A percentile compares a stretch with the other conserved stretches of the same genome.
Conservation (phyloP, 1,284 basidiomycete genomes). For the Entoloma clypeatum region DNA sequence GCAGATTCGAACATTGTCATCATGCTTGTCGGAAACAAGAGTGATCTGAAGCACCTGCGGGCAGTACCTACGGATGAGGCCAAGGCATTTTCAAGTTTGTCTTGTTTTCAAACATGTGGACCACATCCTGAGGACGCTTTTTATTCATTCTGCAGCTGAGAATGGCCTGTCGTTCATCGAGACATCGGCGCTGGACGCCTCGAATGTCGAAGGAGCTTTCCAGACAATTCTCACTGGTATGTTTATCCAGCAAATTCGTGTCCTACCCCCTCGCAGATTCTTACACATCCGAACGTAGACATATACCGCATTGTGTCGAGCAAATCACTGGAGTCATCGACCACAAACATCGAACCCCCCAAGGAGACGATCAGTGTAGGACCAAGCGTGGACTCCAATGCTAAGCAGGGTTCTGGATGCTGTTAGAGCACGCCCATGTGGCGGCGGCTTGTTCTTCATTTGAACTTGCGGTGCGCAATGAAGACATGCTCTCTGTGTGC, state of each 20-base stretch:
- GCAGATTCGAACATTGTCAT: conserved; percentile 93
- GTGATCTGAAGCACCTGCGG: conserved; percentile 95
- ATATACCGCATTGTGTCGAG: conserved; percentile 95
- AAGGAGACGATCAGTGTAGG: conserved; percentile 69
- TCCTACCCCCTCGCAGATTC: not conserved
- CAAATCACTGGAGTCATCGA: conserved; percentile 77
- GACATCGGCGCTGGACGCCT: conserved; percentile 98
- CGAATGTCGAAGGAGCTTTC: conserved; percentile 97
- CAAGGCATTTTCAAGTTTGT: conserved; percentile 78
- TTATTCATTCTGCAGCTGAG: conserved; percentile 37
- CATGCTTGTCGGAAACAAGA: conserved; percentile 96
- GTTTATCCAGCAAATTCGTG: conserved; percentile 8
- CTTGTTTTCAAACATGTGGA: conserved; percentile 3
- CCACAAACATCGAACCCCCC: conserved; percentile 45
- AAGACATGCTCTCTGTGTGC: conserved; percentile 12
- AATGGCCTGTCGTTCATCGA: conserved; percentile 96
- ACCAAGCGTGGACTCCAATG: conserved; percentile 42
- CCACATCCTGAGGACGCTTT: too few relatives aligned
- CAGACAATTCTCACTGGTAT: conserved; percentile 93
- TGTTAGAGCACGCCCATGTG: conserved; percentile 35
- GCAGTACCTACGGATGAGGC: conserved; percentile 97
- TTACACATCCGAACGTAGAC: conserved; percentile 44
- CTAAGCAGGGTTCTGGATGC: conserved; percentile 39
- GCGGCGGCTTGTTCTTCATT: conserved; percentile 10
- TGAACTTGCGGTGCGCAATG: conserved; percentile 16